Evolutionary conservation across 108 stramenopile genomes (phyloP).

Genomic region (Nitzschia putrida): DNA sequence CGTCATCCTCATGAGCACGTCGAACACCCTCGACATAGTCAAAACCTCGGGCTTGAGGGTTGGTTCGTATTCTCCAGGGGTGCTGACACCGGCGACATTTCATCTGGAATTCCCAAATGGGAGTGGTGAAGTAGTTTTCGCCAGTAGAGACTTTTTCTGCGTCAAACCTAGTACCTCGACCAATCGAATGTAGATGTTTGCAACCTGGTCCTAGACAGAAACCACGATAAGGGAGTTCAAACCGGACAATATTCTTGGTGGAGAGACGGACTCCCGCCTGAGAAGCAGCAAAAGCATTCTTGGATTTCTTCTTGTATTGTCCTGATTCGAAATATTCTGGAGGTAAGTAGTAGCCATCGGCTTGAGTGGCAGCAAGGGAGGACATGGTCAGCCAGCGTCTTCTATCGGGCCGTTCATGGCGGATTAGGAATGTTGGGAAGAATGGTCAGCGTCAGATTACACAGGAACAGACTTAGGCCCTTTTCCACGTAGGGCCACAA

Average conservation of each 20-base stretch:
- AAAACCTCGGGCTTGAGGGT: constrained; percentile 74
- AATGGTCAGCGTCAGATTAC: too few species aligned
- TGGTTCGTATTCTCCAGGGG: constrained; percentile 77
- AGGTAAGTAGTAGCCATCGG: constrained; percentile 90
- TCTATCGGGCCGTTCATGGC: too few species aligned
- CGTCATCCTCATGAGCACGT: constrained; percentile 50
- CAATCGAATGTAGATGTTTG: constrained; percentile 43
- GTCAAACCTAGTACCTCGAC: constrained; percentile 92
- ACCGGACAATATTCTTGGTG: constrained; percentile 84
- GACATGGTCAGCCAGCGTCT: too few species aligned
- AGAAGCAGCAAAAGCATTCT: constrained; percentile 61
- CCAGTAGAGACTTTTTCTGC: constrained; percentile 87
- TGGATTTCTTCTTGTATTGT: constrained; percentile 68
- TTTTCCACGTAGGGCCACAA: too few species aligned
- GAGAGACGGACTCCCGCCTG: constrained; percentile 87
- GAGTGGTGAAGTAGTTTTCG: constrained; percentile 76
- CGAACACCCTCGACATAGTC: constrained; percentile 77
- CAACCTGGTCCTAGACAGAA: constrained; percentile 74
- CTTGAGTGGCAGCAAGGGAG: constrained; percentile 87
- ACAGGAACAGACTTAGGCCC: too few species aligned
- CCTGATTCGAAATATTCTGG: constrained; percentile 74
- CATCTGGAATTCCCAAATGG: constrained; percentile 90
- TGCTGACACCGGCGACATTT: constrained; percentile 83
- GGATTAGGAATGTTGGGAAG: too few species aligned
- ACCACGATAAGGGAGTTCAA: constrained; percentile 90